Evolutionary conservation across 2,329 filamentous ascomycete species (phyloP), one percentile per base, ranked within the genome.

Genomic region (Clonostachys chloroleuca): DNA sequence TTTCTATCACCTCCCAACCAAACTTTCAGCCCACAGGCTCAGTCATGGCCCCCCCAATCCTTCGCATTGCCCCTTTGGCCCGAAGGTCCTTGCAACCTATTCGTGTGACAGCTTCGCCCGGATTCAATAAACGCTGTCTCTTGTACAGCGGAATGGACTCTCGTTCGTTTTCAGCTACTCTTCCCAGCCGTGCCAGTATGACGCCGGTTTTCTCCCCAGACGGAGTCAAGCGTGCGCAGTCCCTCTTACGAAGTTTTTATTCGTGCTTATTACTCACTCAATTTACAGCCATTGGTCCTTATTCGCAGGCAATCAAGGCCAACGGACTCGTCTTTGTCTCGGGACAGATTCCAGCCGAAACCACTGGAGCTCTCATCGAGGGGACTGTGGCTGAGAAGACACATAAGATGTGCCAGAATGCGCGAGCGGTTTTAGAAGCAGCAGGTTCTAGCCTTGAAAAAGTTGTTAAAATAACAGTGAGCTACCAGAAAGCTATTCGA

Each of bases 391-490:
- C 54, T 2, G 52, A 56, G 4, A 56, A 55, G 44, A 46, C 49
- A 3, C 54, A 53, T 20, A 55, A 49, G 40, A 56, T 55, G 52
- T 55, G 54, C 13, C 52, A 56, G 34, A 88, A 87, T 61, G 74
- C 89, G 55, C 70, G 74, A 47, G 82, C 81, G n/a, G 83, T 90
- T 46, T 72, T 90, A 12, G 76, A 81, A 47, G 85, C 80, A 45
- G 84, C 84, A 2, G 84, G 84, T 5, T 83, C 78, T 14, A 71
- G 70, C 37, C 71, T 90, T 17, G 66, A 73, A 42, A 80, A 80
- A 56, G 80, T 87, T n/a, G 80, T 89, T 55, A 87, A 87, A 69
- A 79, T 86, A 42, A 80, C 47, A 5, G 54, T 56, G 18, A 4
- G 54, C 41, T 54, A 6, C 42, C 14, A 39, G 8, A 12, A 8